Evolutionary conservation across 108 stramenopile species (phyloP), one percentile per base, ranked within the genome.

Genomic region (Ochromonas danica): DNA sequence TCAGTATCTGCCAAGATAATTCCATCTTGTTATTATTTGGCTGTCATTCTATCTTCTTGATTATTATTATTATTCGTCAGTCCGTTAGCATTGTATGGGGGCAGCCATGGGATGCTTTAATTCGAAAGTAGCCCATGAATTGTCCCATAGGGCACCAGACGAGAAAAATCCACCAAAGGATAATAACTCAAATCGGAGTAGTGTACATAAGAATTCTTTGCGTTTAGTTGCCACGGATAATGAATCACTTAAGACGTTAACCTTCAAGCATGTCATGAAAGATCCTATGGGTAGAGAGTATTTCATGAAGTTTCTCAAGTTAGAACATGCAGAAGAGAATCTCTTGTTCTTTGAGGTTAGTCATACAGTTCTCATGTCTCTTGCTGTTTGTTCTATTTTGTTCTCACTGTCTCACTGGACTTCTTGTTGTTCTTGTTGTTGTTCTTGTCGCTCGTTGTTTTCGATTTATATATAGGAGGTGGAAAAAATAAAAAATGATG

Each of bases 381-480:
- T 14, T 51, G 45, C 45, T 14, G n/a, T n/a, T n/a, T n/a, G n/a
- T n/a, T n/a, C n/a, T n/a, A n/a, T n/a, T n/a, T n/a, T n/a, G n/a
- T n/a, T n/a, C n/a, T n/a, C n/a, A n/a, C n/a, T n/a, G n/a, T n/a
- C n/a, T n/a, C n/a, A n/a, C n/a, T n/a, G n/a, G n/a, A n/a, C n/a
- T n/a, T n/a, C n/a, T n/a, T n/a, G n/a, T n/a, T n/a, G n/a, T n/a
- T n/a, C n/a, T n/a, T n/a, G n/a, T n/a, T n/a, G n/a, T n/a, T n/a
- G n/a, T n/a, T n/a, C n/a, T n/a, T n/a, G n/a, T n/a, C n/a, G n/a
- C n/a, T n/a, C n/a, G n/a, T 51, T 51, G 14, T 51, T 22, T 14
- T 14, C 45, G 45, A 51, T 51, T 67, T 67, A 35, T 67, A 14
- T 67, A 67, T 36, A 67, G 63, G 63, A 67, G 31, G 63, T 67